A percentile compares a stretch with the other conserved stretches of the same genome.
These are phyloP conservation scores for Wickerhamiella pararugosa DNA, from an alignment of 1,139 yeast genomes.

Conservation along the genomic window DNA sequence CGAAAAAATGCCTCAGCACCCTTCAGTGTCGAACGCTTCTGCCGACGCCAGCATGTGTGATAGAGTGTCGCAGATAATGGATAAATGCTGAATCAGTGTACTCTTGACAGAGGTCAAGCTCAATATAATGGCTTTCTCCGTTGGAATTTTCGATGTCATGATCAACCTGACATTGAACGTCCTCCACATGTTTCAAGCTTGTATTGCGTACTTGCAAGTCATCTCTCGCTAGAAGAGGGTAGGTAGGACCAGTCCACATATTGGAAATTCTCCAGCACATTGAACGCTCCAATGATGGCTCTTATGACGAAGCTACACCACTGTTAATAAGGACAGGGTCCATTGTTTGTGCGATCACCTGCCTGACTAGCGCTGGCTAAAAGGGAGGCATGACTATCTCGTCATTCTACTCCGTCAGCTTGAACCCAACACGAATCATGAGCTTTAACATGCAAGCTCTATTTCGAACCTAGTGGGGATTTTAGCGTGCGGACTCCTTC, in stretches of 20 bases:
- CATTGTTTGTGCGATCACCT: conserved; percentile 4
- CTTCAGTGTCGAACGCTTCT: too few species aligned
- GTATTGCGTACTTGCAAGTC: neutral
- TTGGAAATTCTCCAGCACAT: neutral
- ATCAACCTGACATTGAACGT: neutral
- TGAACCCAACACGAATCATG: conserved; percentile 54
- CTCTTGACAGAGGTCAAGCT: too few species aligned
- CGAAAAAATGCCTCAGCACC: too few species aligned
- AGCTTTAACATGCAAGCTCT: conserved; percentile 76
- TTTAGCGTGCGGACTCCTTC: too few species aligned
- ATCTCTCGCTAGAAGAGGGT: neutral
- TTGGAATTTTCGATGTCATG: too few species aligned
- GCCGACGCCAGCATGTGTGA: too few species aligned
- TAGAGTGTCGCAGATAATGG: too few species aligned
- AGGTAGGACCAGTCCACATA: neutral
- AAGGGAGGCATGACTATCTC: conserved; percentile 59
- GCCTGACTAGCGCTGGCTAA: neutral
- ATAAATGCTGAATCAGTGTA: too few species aligned
- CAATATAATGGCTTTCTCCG: too few species aligned
- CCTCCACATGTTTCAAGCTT: neutral
- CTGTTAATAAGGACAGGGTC: neutral
- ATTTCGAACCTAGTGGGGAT: conserved; percentile 38
- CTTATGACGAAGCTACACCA: neutral
- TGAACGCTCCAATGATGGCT: neutral
- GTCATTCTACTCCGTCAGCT: conserved; percentile 61